These are phyloP conservation scores for Coemansia sp. DNA, from an alignment of 192 early-diverging fungal species.

Conservation along the genomic window DNA sequence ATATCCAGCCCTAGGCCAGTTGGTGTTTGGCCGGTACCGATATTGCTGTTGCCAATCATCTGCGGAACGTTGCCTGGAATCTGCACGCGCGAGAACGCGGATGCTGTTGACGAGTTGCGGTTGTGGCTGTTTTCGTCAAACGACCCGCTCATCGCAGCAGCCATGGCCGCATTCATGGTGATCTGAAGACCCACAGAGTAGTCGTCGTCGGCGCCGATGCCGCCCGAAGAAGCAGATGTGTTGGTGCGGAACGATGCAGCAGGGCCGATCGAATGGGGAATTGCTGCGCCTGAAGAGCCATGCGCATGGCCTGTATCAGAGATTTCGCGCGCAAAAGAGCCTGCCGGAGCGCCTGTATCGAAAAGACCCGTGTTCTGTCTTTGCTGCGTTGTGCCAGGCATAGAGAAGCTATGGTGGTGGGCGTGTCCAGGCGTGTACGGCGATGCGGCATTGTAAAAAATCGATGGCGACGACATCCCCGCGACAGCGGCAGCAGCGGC, in stretches of 20 bases:
- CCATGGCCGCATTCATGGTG: constrained; percentile 44
- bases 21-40: background rate
- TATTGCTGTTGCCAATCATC: constrained; percentile 20
- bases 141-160: constrained; percentile 26
- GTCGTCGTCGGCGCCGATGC: constrained; percentile 25
- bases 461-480: constrained; percentile 40
- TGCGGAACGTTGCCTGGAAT: constrained; percentile 27
- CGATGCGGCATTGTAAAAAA: constrained; percentile 44
- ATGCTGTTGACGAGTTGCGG: constrained; percentile 27
- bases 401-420: constrained; percentile 49
- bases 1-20: constrained; percentile 35
- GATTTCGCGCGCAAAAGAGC: constrained; percentile 23
- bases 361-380: constrained; percentile 20
- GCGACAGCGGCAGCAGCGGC: constrained; percentile 25
- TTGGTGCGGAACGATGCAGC: constrained; percentile 14
- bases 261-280: constrained; percentile 1
- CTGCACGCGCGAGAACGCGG: constrained; percentile 45
- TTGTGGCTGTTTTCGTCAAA: constrained; percentile 28
- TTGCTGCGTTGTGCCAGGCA: constrained; percentile 32
- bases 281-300: background rate
- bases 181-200: constrained; percentile 48
- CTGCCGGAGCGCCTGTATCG: constrained; percentile 18
- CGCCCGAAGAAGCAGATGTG: constrained; percentile 11
- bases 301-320: background rate
- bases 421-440: constrained; percentile 37